Percentiles rank a stretch among this genome's conserved stretches.
Conservation (phyloP, 148 eudicot species). For the Linanthus parryae region DNA sequence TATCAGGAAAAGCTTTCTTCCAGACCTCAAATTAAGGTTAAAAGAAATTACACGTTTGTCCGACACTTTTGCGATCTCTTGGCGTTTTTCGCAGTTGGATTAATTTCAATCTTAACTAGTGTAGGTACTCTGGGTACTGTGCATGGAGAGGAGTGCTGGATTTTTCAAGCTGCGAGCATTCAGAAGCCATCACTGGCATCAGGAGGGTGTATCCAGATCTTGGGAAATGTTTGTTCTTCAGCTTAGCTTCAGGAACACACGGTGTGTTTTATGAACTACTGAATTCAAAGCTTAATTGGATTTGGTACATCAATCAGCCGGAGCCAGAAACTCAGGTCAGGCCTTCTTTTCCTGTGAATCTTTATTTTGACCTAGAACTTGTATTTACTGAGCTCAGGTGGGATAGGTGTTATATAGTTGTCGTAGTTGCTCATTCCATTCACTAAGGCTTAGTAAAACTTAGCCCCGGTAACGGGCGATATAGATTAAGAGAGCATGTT, state of each 20-base stretch:
- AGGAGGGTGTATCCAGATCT: constrained; percentile 57
- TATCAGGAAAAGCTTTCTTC: constrained; percentile 51
- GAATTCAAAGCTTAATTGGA: constrained; percentile 72
- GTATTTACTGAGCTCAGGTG: too few species aligned
- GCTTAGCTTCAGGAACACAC: constrained; percentile 47
- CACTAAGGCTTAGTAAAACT: too few species aligned
- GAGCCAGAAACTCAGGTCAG: constrained; percentile 68
- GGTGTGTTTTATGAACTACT: constrained; percentile 58
- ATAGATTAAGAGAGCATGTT: too few species aligned
- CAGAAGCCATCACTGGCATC: constrained; percentile 37
- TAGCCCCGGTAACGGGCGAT: too few species aligned
- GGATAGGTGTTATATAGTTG: too few species aligned
- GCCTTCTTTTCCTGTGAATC: background rate
- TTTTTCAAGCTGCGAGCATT: constrained; percentile 39
- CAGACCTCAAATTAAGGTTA: constrained; percentile 60
- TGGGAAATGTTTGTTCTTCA: constrained; percentile 68
- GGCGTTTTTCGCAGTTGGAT: too few species aligned
- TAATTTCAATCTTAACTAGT: too few species aligned
- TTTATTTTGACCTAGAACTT: too few species aligned
- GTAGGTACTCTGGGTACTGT: constrained; percentile 85
- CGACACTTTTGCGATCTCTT: too few species aligned
- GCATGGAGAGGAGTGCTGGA: constrained; percentile 94
- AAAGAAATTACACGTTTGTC: too few species aligned
- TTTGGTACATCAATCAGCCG: constrained; percentile 78
- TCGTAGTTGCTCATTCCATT: too few species aligned